Conservation (phyloP, 1,284 basidiomycete species). For the Malassezia obtusa region DNA sequence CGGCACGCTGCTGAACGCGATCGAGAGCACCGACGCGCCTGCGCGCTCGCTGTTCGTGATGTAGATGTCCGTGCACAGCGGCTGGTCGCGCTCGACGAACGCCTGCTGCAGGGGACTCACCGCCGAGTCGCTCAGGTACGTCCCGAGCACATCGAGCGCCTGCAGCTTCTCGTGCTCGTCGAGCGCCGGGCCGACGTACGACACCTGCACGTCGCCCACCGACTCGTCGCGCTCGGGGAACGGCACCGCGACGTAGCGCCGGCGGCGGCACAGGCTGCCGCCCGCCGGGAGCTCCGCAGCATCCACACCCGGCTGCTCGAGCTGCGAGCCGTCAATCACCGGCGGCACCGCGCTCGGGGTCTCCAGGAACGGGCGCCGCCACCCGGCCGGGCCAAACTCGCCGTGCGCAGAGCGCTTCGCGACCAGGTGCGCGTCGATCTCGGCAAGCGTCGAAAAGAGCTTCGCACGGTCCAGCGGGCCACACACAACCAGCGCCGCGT, state of each 20-base stretch:
- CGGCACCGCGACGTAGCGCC: conserved; percentile 60
- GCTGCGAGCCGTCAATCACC: conserved; percentile 46
- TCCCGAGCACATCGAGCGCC: conserved; percentile 69
- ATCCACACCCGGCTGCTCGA: conserved; percentile 27
- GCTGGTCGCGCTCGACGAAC: conserved; percentile 82
- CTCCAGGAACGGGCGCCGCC: conserved; percentile 91
- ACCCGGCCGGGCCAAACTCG: conserved; percentile 65
- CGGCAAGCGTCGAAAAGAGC: conserved; percentile 58
- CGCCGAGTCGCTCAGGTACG: conserved; percentile 72
- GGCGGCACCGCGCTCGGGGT: conserved; percentile 63
- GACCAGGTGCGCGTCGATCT: conserved; percentile 35
- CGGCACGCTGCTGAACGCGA: conserved; percentile 77
- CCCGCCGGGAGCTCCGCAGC: conserved; percentile 28
- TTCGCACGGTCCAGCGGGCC: conserved; percentile 60
- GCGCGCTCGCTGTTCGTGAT: conserved; percentile 64
- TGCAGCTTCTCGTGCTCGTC: conserved; percentile 67
- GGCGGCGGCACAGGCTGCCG: conserved; percentile 25
- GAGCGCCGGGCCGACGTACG: conserved; percentile 68
- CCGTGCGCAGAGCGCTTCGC: conserved; percentile 51
- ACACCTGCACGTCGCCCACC: conserved; percentile 71
- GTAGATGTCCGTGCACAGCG: conserved; percentile 72
- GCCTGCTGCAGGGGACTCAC: conserved; percentile 85
- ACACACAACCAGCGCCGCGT: conserved; percentile 70
- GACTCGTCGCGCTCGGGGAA: conserved; percentile 99
- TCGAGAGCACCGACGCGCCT: conserved; percentile 62